These are phyloP conservation scores for Pythium chondricola DNA, from an alignment of 352 stramenopile genomes.

Conservation along the genomic window DNA sequence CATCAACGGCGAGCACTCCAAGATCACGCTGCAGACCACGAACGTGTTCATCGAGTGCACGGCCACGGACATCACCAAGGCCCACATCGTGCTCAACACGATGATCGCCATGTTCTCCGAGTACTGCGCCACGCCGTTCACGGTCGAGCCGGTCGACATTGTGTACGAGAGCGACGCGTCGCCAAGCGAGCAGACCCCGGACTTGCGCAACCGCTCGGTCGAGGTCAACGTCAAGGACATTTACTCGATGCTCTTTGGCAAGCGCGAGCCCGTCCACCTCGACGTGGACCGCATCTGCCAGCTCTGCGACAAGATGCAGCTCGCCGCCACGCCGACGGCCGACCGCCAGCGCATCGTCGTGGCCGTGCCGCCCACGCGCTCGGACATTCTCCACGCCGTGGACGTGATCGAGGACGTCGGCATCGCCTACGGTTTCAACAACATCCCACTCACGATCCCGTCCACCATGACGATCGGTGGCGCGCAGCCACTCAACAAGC, in stretches of 20 bases:
- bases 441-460: constrained; percentile 95
- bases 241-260: constrained; percentile 86
- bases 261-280: constrained; percentile 68
- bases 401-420: constrained; percentile 99
- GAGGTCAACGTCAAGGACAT: constrained; percentile 83
- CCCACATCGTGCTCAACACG: constrained; percentile 99
- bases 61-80: constrained; percentile 99
- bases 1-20: constrained; percentile 98
- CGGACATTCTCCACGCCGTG: constrained; percentile 98
- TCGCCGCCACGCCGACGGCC: constrained; percentile 75
- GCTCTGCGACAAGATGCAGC: constrained; percentile 98
- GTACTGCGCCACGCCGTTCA: constrained; percentile 96
- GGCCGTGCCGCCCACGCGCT: constrained; percentile 95
- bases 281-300: constrained; percentile 84
- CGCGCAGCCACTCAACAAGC: constrained; percentile 96
- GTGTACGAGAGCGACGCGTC: constrained; percentile 90
- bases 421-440: constrained; percentile 99
- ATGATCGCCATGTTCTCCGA: constrained; percentile 99
- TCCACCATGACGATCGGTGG: constrained; percentile 93
- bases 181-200: constrained; percentile 83
- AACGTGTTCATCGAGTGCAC: constrained; percentile 99
- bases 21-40: constrained; percentile 96
- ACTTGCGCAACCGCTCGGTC: constrained; percentile 88
- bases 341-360: constrained; percentile 83
- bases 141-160: constrained; percentile 95